Evolutionary conservation across 2,329 filamentous ascomycete species (phyloP).

Genomic region (Kalmusia sp.): DNA sequence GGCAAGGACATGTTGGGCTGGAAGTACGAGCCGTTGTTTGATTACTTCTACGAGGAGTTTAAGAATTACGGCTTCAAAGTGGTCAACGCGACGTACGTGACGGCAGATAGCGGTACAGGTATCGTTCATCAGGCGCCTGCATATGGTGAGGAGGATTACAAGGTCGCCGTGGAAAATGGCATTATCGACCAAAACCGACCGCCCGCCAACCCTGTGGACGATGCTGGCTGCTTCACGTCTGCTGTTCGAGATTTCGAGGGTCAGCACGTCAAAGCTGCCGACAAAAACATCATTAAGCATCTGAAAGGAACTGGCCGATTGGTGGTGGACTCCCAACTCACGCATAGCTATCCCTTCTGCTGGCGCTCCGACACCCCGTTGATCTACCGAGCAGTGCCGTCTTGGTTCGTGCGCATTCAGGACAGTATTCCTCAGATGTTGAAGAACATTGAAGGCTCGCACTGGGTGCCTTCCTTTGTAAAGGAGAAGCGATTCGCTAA

Average conservation of each 20-base stretch:
- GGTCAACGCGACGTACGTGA: constrained; percentile 84
- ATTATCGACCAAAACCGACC: constrained; percentile 77
- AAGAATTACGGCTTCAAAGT: constrained; percentile 84
- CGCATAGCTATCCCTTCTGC: constrained; percentile 93
- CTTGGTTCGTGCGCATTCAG: constrained; percentile 92
- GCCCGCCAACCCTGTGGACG: constrained; percentile 92
- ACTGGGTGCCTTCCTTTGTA: constrained; percentile 90
- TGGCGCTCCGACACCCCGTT: constrained; percentile 93
- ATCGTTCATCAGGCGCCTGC: constrained; percentile 94
- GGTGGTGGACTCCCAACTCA: constrained; percentile 84
- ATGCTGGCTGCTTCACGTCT: constrained; percentile 78
- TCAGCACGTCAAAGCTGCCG: constrained; percentile 88
- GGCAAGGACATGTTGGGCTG: constrained; percentile 87
- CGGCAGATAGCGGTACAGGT: constrained; percentile 87
- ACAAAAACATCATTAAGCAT: constrained; percentile 91
- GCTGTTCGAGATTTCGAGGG: constrained; percentile 83
- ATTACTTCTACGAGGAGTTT: constrained; percentile 89
- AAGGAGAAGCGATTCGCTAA: constrained; percentile 90
- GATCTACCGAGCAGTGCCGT: constrained; percentile 89
- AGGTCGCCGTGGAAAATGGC: constrained; percentile 76
- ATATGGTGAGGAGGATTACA: constrained; percentile 96
- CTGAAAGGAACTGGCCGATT: constrained; percentile 79
- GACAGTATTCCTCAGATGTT: constrained; percentile 87
- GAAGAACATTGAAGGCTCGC: constrained; percentile 85
- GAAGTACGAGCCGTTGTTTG: constrained; percentile 88